Evolutionary conservation across 2,329 filamentous ascomycete species (phyloP).

Genomic region (Penicillium expansum): DNA sequence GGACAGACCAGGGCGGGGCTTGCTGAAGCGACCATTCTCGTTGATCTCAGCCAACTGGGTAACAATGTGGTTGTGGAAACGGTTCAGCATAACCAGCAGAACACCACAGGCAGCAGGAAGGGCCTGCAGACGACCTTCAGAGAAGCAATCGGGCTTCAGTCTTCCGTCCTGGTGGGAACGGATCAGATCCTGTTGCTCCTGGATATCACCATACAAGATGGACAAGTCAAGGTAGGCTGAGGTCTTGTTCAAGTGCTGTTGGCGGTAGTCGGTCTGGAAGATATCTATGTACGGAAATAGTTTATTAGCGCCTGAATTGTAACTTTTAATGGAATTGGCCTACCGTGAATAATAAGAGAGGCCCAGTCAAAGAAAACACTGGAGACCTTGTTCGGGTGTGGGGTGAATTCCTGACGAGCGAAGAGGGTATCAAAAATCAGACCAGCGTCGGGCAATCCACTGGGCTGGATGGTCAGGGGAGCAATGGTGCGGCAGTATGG

Average conservation of each 20-base stretch:
- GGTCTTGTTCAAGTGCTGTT: conserved; percentile 62
- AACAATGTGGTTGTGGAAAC: conserved; percentile 83
- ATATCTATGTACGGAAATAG: conserved; percentile 49
- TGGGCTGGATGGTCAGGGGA: conserved; percentile 58
- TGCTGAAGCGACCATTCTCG: conserved; percentile 73
- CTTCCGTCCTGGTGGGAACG: conserved; percentile 67
- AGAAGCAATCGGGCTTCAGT: conserved; percentile 70
- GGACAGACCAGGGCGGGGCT: conserved; percentile 53
- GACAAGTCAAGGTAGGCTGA: conserved; percentile 71
- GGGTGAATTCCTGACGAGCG: conserved; percentile 43
- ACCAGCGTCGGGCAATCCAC: conserved; percentile 65
- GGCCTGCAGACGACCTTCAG: conserved; percentile 66
- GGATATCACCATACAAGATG: conserved; percentile 65
- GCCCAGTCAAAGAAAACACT: conserved; percentile 72
- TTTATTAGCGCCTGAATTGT: background rate
- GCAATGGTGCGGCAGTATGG: conserved; percentile 65
- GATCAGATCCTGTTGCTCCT: conserved; percentile 50
- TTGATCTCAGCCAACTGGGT: conserved; percentile 81
- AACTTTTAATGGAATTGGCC: conserved; percentile 5
- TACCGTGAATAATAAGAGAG: conserved; percentile 69
- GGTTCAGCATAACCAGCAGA: conserved; percentile 68
- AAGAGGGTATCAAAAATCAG: conserved; percentile 48
- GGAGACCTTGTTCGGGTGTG: conserved; percentile 69
- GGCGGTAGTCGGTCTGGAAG: conserved; percentile 65
- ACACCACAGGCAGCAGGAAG: conserved; percentile 71